These are phyloP conservation scores for Jamesozyma piceae DNA, from an alignment of 805 yeast species.

Conservation along the genomic window DNA sequence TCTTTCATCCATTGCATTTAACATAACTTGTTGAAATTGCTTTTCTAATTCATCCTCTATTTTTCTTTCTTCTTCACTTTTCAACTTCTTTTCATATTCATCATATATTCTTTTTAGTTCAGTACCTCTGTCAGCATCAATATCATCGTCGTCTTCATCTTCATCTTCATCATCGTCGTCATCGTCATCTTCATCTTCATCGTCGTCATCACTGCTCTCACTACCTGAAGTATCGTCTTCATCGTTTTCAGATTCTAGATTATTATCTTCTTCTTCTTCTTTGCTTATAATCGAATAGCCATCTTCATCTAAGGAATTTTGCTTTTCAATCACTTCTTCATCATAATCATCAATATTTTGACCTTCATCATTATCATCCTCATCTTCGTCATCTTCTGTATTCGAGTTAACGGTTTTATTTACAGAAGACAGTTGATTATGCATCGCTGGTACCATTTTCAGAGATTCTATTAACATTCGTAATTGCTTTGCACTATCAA, in stretches of 20 bases:
- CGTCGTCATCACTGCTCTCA: constrained; percentile 3
- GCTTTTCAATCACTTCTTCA: constrained; percentile 10
- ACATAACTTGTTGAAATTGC: constrained; percentile 45
- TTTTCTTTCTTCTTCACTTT: constrained; percentile 36
- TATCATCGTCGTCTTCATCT: constrained; percentile 20
- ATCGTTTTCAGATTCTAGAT: constrained; percentile 10
- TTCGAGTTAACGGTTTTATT: constrained; percentile 6
- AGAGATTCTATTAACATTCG: constrained; percentile 1
- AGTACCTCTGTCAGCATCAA: constrained; percentile 26
- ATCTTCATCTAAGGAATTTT: constrained; percentile 14
- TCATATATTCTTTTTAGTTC: constrained; percentile 30
- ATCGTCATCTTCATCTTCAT: constrained; percentile 14
- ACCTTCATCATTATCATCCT: constrained; percentile 17
- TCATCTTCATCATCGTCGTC: constrained; percentile 16
- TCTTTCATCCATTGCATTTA: constrained; percentile 40
- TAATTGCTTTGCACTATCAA: constrained; percentile 38
- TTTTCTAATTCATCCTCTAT: constrained; percentile 46
- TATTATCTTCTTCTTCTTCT: constrained; percentile 28
- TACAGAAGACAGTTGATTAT: constrained; percentile 1
- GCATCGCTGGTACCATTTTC: neutral
- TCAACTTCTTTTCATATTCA: constrained; percentile 32
- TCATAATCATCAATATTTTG: constrained; percentile 21
- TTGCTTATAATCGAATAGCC: constrained; percentile 12
- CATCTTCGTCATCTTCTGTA: constrained; percentile 9
- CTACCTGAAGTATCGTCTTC: neutral